phyloP scores from a whole-genome alignment of 352 stramenopile genomes.

The Pythium oligandrum region DNA sequence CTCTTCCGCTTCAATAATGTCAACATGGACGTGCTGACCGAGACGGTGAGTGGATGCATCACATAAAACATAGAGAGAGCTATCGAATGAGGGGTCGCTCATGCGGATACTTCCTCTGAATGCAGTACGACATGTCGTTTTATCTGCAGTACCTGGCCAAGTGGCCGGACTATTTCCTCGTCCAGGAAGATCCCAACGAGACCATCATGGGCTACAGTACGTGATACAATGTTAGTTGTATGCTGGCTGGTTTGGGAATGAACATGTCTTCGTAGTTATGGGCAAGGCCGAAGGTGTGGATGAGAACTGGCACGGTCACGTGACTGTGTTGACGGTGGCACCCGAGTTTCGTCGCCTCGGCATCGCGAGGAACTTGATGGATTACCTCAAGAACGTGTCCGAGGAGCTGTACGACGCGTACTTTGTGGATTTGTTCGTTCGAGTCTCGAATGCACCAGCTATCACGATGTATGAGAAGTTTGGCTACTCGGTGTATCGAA shows the following conservation, averaged over 20 bases:
- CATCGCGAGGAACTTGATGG: constrained; percentile 92
- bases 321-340: constrained; percentile 97
- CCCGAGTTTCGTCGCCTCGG: constrained; percentile 91
- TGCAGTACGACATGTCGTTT: constrained; percentile 95
- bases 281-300: constrained; percentile 94
- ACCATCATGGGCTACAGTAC: constrained; percentile 94
- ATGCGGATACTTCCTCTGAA: not conserved
- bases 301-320: constrained; percentile 97
- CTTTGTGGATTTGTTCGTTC: constrained; percentile 99
- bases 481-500: constrained; percentile 90
- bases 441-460: constrained; percentile 93
- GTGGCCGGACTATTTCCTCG: constrained; percentile 97
- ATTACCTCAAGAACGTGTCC: constrained; percentile 88
- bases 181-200: constrained; percentile 91
- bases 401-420: constrained; percentile 89
- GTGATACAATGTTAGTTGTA: constrained; percentile 6
- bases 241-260: constrained; percentile 1
- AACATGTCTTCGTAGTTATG: constrained; percentile 67
- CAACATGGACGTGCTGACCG: constrained; percentile 96
- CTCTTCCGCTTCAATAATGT: constrained; percentile 98
- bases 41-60: constrained; percentile 63
- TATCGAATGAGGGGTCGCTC: constrained; percentile 5
- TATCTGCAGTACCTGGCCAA: constrained; percentile 97
- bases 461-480: constrained; percentile 93
- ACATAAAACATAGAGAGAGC: not conserved